Evolutionary conservation across 2,329 filamentous ascomycete species (phyloP), one percentile per base, ranked within the genome.

Genomic region (Hypoxylon sp.): DNA sequence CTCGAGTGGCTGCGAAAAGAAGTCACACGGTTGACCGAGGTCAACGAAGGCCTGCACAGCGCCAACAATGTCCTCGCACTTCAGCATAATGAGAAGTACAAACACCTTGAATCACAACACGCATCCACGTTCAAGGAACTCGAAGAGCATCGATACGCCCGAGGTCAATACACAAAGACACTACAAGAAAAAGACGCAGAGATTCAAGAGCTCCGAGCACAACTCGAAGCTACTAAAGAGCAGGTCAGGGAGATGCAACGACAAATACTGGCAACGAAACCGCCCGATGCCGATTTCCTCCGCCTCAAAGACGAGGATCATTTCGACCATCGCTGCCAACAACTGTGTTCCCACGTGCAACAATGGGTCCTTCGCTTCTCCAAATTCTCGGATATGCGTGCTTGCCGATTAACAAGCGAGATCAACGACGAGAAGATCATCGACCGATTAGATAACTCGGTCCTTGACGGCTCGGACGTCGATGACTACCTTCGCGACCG

Each of bases 301-400:
- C 88, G 87, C 53, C 85, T 94, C 68, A 89, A 89, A 72, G 94
- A 98, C 77, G 94, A 98, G 79, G 94, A 98, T 81, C 94, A 98
- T 84, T 98, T 99, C 77, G 94, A 98, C 76, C 89, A 89, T 75
- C 92, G 94, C 46, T 99, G 96, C 79, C 94, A 98, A 79, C 92
- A 97, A 80, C 89, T 99, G 48, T 99, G 94, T 81, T 92, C 95
- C 74, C 94, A 98, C 78, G 93, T 98, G 46, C 94, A 98, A 79
- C 94, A 97, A 82, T 99, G 96, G 96, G 94, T 99, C 55, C 84
- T 98, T 73, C 93, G 96, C 76, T 99, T 99, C 84, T 98, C 94
- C 74, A 98, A 98, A 79, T 96, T 97, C 81, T 98, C 94, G 53
- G 95, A 98, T 81, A 93, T 94, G 83, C 91, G 93, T 74, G 88